phyloP scores from a whole-genome alignment of 2,329 filamentous ascomycete species.

The Arthrobotrys megalospora region DNA sequence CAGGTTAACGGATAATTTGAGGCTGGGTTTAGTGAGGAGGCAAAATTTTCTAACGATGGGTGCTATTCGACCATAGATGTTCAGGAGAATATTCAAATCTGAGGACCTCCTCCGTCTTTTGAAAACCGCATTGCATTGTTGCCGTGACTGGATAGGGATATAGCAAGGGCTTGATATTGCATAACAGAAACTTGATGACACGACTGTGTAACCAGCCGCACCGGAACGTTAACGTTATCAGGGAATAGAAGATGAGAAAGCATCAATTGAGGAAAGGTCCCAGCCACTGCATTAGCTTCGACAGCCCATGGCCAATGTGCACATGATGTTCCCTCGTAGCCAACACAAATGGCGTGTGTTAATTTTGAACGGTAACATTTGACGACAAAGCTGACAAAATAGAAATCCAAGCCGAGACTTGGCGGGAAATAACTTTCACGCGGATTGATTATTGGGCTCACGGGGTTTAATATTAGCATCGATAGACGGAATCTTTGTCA shows the following conservation, averaged over 20 bases:
- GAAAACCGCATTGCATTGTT: conserved; percentile 3
- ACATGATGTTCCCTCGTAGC: conserved; percentile 24
- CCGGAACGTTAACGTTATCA: conserved; percentile 49
- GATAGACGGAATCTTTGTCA: conserved; percentile 43
- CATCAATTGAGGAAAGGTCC: conserved; percentile 13
- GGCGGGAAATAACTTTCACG: conserved; percentile 25
- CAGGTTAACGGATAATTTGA: conserved; percentile 7
- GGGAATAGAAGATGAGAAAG: conserved; percentile 15
- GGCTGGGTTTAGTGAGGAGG: conserved; percentile 18
- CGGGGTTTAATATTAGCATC: conserved; percentile 38
- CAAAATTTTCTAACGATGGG: conserved; percentile 22
- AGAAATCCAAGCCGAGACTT: conserved; percentile 40
- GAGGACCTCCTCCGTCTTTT: conserved; percentile 13
- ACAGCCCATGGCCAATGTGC: conserved; percentile 22
- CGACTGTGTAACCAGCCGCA: conserved; percentile 52
- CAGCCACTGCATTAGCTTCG: conserved; percentile 43
- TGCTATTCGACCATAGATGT: background rate
- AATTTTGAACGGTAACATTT: conserved; percentile 41
- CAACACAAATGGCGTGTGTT: conserved; percentile 54
- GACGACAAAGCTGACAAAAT: conserved; percentile 10
- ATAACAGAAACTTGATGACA: conserved; percentile 35
- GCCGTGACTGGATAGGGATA: conserved; percentile 13
- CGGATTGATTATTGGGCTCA: conserved; percentile 35
- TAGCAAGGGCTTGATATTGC: conserved; percentile 39
- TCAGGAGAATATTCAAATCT: conserved; percentile 6